Conservation (phyloP, 306 rosid genomes). For the Dryas alaskensis region DNA sequence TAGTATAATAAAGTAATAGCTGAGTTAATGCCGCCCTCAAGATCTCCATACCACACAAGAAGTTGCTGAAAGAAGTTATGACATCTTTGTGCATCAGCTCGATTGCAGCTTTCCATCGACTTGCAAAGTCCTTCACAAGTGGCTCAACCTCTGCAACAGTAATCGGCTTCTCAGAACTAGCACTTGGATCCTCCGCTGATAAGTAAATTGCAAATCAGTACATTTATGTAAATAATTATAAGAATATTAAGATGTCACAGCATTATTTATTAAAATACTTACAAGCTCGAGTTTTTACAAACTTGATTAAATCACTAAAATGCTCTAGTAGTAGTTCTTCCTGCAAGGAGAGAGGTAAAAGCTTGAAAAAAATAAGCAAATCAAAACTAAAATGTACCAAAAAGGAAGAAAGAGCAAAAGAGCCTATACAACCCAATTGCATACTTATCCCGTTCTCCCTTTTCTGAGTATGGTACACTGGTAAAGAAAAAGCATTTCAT, state of each 20-base stretch:
- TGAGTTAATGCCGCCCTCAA: constrained; percentile 88
- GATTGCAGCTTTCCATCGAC: constrained; percentile 95
- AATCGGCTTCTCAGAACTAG: constrained; percentile 61
- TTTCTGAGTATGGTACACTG: background rate
- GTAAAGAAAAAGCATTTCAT: background rate
- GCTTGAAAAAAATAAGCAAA: constrained; percentile 25
- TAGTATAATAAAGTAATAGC: constrained; percentile 80
- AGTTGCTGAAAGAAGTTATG: constrained; percentile 95
- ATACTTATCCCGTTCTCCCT: background rate
- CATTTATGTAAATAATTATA: constrained; percentile 5
- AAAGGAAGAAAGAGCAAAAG: background rate
- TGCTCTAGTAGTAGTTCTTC: constrained; percentile 92
- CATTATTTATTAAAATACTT: constrained; percentile 37
- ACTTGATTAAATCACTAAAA: constrained; percentile 72
- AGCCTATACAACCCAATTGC: background rate
- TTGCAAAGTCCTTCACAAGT: constrained; percentile 89
- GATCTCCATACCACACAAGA: constrained; percentile 95
- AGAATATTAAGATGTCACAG: constrained; percentile 11
- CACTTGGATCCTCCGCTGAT: constrained; percentile 81
- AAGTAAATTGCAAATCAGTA: constrained; percentile 23
- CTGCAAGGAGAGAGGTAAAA: constrained; percentile 48
- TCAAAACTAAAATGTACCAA: background rate
- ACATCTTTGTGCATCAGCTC: constrained; percentile 99
- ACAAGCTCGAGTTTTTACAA: constrained; percentile 91
- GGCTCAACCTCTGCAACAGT: constrained; percentile 81